phyloP scores from a whole-genome alignment of 2,329 filamentous ascomycete genomes.

The Penicillium hordei region DNA sequence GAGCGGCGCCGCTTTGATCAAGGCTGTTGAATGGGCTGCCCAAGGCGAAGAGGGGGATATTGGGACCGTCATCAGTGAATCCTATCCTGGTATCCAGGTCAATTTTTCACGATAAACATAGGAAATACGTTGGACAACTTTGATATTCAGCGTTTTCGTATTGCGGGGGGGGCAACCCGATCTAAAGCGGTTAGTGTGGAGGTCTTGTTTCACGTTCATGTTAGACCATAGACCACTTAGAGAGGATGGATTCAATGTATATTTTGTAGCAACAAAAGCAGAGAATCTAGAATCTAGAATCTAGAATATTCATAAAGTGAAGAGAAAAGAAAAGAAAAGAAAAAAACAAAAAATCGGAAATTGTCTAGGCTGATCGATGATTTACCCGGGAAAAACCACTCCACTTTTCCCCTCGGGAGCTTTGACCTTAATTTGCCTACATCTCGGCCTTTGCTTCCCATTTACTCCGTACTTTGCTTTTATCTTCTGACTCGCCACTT shows the following conservation, averaged over 20 bases:
- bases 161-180: background rate
- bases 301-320: background rate
- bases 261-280: background rate
- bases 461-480: background rate
- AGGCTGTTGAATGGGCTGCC: slow-evolving; percentile 41
- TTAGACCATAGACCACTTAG: background rate
- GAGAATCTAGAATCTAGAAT: background rate
- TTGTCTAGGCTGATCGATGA: background rate
- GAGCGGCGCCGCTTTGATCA: slow-evolving; percentile 45
- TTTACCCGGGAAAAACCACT: slow-evolving; percentile 3
- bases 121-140: background rate
- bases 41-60: slow-evolving; percentile 41
- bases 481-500: background rate
- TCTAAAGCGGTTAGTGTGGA: slow-evolving; percentile 4
- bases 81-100: slow-evolving; percentile 36
- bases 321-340: background rate
- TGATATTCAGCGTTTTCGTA: slow-evolving; percentile 1
- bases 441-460: background rate
- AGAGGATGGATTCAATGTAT: background rate
- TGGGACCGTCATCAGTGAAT: slow-evolving; percentile 28
- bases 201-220: background rate
- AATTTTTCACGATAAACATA: slow-evolving; percentile 32
- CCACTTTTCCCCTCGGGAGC: slow-evolving; percentile 6
- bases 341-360: too few relatives aligned
- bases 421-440: background rate